These are phyloP conservation scores for Gastrolobium villosum DNA, from an alignment of 306 rosid species.

Conservation along the genomic window DNA sequence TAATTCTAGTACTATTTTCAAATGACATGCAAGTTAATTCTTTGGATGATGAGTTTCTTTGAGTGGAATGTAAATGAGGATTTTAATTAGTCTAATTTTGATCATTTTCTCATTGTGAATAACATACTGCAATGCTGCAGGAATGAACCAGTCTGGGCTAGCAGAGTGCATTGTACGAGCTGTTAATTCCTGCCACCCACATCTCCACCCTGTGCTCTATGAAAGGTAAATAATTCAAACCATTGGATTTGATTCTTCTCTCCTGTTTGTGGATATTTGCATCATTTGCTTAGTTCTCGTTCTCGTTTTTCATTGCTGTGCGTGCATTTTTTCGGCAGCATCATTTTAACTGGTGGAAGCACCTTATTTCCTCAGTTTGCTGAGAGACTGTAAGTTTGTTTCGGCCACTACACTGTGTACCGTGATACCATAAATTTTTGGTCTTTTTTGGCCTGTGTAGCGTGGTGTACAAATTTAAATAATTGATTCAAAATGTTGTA, in stretches of 20 bases:
- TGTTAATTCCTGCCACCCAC: constrained; percentile 84
- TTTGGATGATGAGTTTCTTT: constrained; percentile 32
- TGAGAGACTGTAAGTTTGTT: constrained; percentile 78
- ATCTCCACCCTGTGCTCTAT: constrained; percentile 87
- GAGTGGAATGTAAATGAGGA: constrained; percentile 36
- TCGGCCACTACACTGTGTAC: constrained; percentile 3
- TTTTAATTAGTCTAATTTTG: constrained; percentile 32
- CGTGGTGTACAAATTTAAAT: constrained; percentile 11
- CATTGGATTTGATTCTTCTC: constrained; percentile 16
- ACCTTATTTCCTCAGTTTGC: constrained; percentile 85
- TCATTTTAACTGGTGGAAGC: constrained; percentile 95
- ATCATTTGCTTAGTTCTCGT: neutral
- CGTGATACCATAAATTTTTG: neutral
- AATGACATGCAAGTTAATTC: neutral
- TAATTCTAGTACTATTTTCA: constrained; percentile 11
- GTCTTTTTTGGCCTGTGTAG: neutral
- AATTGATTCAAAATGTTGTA: constrained; percentile 46
- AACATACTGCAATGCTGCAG: constrained; percentile 47
- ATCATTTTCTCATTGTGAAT: neutral
- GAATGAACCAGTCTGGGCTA: constrained; percentile 97
- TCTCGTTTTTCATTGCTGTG: constrained; percentile 33
- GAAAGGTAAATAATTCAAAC: constrained; percentile 64
- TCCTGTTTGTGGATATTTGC: constrained; percentile 19
- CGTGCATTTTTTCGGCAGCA: constrained; percentile 63
- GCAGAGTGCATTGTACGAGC: constrained; percentile 93